Evolutionary conservation across 371 early-diverging fungal species (phyloP), one percentile per base, ranked within the genome.

Genomic region (Zychaea mexicana): DNA sequence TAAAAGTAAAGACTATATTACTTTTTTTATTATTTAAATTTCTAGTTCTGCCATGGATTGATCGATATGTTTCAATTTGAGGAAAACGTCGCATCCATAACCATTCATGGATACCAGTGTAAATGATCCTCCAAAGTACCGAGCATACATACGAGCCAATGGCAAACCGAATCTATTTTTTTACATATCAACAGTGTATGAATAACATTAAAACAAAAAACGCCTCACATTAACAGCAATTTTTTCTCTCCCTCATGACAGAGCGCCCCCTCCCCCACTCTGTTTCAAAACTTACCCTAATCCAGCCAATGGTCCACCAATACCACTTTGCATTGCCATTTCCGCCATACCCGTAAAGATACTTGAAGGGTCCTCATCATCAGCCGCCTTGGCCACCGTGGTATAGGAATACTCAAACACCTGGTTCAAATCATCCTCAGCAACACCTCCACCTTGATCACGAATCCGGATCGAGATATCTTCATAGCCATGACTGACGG

Each of bases 401-500:
- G 97, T 95, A 76, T 88, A 96, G 2, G 94, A 93, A 71, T 97
- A 98, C 56, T 96, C 94, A 83, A 94, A 97, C 6, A 96, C 86
- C 21, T 86, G 82, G n/a, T 82, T 79, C 60, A 92, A 73, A 65
- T 93, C 89, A n/a, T 90, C 77, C 17, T 85, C 75, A 6, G 92
- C 74, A 52, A 97, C 91, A 26, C 98, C 98, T 42, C 97, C 97
- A 28, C 98, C 98, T 63, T 90, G 91, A 66, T 98, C 98, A 28
- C 97, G 79, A 39, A 98, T 89, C 60, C 97, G 85, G 45, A 98
- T 89, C 1, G 91, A 88, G 8, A 96, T 87, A 53, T 92, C 94
- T 54, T 88, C 90, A 6, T 84, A 69, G 24, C 94, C 91, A 54
- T 86, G 82, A 30, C 91, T 87, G 19, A 98, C 84, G 4, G 96